Conservation (phyloP, 148 eudicot species). For the Rhododendron williamsianum region DNA sequence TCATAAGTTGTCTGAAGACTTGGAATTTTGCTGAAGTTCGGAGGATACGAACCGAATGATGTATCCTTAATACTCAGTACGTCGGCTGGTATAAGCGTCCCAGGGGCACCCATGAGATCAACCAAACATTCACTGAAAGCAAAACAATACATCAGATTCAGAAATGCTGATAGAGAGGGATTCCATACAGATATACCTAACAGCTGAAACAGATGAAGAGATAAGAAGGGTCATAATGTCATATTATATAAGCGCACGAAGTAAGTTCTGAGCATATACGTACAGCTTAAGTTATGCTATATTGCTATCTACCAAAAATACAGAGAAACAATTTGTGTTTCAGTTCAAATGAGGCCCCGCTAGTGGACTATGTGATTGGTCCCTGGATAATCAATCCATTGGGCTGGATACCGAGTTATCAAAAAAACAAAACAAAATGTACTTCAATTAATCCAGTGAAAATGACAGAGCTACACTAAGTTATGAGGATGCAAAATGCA, state of each 20-base stretch:
- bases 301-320: neutral
- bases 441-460: neutral
- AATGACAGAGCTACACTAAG: neutral
- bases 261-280: neutral
- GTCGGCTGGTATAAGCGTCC: conserved; percentile 86
- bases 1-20: conserved; percentile 34
- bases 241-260: neutral
- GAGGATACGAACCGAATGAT: conserved; percentile 39
- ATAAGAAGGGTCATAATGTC: neutral
- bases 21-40: conserved; percentile 42
- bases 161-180: neutral
- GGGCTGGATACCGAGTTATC: neutral
- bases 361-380: neutral
- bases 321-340: neutral
- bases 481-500: neutral
- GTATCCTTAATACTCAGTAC: conserved; percentile 48
- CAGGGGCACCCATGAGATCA: conserved; percentile 99
- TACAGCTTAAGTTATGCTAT: neutral
- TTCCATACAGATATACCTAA: neutral
- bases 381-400: neutral
- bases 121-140: conserved; percentile 82
- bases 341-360: neutral
- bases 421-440: neutral
- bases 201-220: neutral
- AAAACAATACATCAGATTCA: conserved; percentile 12